Conservation (phyloP, 1,139 yeast species). For the Wickerhamiella pararugosa region DNA sequence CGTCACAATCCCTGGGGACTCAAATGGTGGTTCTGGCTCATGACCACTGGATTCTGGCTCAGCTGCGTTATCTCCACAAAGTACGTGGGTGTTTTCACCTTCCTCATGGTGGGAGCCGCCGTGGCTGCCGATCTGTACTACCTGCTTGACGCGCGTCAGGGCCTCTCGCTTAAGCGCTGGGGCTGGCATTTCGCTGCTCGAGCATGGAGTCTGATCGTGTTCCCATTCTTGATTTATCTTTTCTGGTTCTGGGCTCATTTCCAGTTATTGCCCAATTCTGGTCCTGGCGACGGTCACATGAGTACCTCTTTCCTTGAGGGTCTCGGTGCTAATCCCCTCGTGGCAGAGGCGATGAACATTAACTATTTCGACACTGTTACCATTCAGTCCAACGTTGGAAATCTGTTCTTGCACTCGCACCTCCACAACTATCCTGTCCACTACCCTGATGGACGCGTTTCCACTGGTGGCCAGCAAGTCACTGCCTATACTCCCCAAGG, state of each 20-base stretch:
- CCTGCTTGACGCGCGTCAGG: constrained; percentile 56
- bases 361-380: constrained; percentile 67
- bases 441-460: constrained; percentile 90
- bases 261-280: constrained; percentile 62
- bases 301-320: constrained; percentile 87
- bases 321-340: constrained; percentile 57
- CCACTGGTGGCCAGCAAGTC: constrained; percentile 58
- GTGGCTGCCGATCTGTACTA: constrained; percentile 80
- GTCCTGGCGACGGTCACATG: constrained; percentile 95
- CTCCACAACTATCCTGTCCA: constrained; percentile 61
- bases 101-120: constrained; percentile 71
- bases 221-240: constrained; percentile 72
- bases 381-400: constrained; percentile 54
- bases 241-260: constrained; percentile 94
- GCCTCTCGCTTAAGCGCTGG: constrained; percentile 45
- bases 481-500: constrained; percentile 21
- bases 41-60: constrained; percentile 66
- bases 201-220: constrained; percentile 50
- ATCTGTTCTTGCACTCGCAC: constrained; percentile 57
- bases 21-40: constrained; percentile 82
- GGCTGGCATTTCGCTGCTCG: constrained; percentile 65
- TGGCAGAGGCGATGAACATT: constrained; percentile 54
- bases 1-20: constrained; percentile 50
- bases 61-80: constrained; percentile 86
- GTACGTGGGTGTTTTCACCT: constrained; percentile 90